Base-by-base conservation (phyloP, 192 early-diverging fungal species). In the Martensiomyces pterosporus region DNA sequence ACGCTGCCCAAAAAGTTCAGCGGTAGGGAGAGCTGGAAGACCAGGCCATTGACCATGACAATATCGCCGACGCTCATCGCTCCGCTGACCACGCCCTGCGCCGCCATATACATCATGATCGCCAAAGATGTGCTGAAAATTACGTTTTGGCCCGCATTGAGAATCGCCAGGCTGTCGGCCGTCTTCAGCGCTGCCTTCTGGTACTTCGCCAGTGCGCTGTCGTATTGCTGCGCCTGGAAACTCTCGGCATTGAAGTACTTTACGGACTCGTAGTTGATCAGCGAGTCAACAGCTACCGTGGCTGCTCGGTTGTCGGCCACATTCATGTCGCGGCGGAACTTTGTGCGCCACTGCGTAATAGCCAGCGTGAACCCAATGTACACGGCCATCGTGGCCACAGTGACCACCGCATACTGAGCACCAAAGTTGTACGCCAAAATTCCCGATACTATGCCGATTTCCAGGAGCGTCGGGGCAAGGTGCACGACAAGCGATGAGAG, bases 221-320 rank as follows among this genome's bases (percentile, higher is more conserved):
- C 90, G 55, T 99, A 99, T 57, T 89, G 82, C 19, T 80, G 57
- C n/a, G 85, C 72, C 73, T 99, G 95, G 59, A 89, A 89, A 22
- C 79, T 77, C 69, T 98, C 97, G 55, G 95, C 96, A 54, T 87
- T 92, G 64, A 98, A 94, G 60, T 88, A 84, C 75, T 99, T 97
- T 45, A 99, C 97, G 8, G 94, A 87, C 69, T 99, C 97, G 63
- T 91, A 94, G 52, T 99, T 99, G 47, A 99, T 82, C 33, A 99
- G 76, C 21, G 95, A 93, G 58, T 99, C 97, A 0, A 96, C 92
- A 5, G 94, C 92, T 4, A 85, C 82, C 6, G 91, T 85, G 0
- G 97, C 94, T 4, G 94, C 97, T 61, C 86, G 67, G 63, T 98
- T 99, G 57, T 99, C 97, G 12, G 97, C 94, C 18, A 81, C 75